Evolutionary conservation across 768 basidiomycete species (phyloP), one percentile per base, ranked within the genome.

Genomic region (Coprinopsis cinerea): DNA sequence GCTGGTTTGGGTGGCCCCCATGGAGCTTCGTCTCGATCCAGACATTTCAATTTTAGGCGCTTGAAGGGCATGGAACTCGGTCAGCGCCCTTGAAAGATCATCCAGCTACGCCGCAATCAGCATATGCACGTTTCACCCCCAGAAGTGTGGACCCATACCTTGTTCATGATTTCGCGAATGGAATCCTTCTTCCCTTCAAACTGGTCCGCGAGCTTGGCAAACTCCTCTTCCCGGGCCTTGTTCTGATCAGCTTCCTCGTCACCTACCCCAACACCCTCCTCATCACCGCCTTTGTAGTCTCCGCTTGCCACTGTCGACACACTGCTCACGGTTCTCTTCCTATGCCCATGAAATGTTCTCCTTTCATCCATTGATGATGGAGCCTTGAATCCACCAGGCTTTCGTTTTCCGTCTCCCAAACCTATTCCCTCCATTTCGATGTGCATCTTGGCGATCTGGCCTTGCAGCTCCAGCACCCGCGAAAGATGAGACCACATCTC

Each of bases 381-480:
- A 15, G 27, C 22, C 20, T 20, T 47, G 18, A 46, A 39, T 24
- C 47, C 26, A 30, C 24, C 52, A 43, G 36, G 57, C 54, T 13
- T 57, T 53, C 47, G 15, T 67, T 61, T 24, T 13, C 62, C 48
- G 51, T 70, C 64, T 34, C 67, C 56, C 26, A 65, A 55, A 1
- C 81, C 79, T 40, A 84, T 73, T 34, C 76, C 76, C 61, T 90
- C 88, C 84, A 90, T 85, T 22, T 83, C 79, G 9, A 82, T 65
- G 59, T 89, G 88, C 76, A 86, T 79, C 54, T 68, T 70, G 4
- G 87, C 81, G 27, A 90, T 79, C 54, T 86, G 79, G 48, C 76
- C 79, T 61, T 90, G 86, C 25, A 90, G 64, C 30, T 82, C 82
- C 53, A 87, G 62, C n/a, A 90, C 82, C 37, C 73, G 74, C 17